Evolutionary conservation across 805 yeast genomes (phyloP), one percentile per base, ranked within the genome.

Genomic region (Saturnispora halmiae): DNA sequence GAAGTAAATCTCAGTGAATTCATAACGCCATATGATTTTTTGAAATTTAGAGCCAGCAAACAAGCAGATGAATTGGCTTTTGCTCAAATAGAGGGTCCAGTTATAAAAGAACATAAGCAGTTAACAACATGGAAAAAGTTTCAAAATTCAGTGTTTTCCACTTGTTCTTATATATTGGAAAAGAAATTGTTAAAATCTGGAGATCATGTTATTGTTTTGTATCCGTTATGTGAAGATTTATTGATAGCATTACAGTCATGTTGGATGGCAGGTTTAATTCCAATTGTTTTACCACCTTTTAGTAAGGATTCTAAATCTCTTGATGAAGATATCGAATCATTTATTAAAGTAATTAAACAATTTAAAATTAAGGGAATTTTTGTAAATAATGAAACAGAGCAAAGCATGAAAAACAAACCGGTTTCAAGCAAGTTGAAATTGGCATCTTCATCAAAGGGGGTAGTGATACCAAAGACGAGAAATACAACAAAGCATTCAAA

Each of bases 231-330:
- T 1, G 95, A 88, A 43, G 97, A 92, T 46, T 90, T 75, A 53
- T 75, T 81, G 4, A 75, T 85, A 22, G 85, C 94, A 2, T 67
- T 87, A 1, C 77, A 79, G 59, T 96, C 98, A 0, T 90, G 97
- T 56, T 73, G 90, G 57, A 61, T 80, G 42, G 73, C 87, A 40
- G 95, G 96, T 7, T 43, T 86, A 4, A 70, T 83, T 3, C 85
- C 92, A 1, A 69, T 90, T 13, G 92, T 94, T 0, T 59, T 86
- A 55, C 64, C 77, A 8, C 87, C 94, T 0, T 61, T 87, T 31
- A 86, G 81, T 45, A 33, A 38, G 19, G 87, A 81, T 34, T 10
- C 47, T 1, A 45, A 45, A 32, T 63, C 87, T 40, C 65, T 80
- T 7, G 77, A 73, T 4, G 95, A 84, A 51, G 96, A 90, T 52